A percentile compares a stretch with the other conserved stretches of the same genome.
These are phyloP conservation scores for Pinus tabuliformis DNA, from an alignment of 75 land plant species.

Conservation along the genomic window DNA sequence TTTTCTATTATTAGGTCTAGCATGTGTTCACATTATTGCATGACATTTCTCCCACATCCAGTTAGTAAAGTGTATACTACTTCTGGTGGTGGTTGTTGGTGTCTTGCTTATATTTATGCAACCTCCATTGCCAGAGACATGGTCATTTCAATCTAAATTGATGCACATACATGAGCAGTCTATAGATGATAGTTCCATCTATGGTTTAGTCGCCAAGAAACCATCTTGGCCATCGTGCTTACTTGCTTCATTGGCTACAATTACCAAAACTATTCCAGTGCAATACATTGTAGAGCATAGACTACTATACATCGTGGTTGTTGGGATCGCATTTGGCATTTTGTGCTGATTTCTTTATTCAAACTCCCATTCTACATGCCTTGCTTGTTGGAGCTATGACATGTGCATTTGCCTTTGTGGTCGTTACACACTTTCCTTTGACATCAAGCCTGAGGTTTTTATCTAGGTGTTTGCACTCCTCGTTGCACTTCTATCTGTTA, in stretches of 20 bases:
- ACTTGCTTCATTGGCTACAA: slow-evolving; percentile 8
- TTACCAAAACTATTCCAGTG: too few relatives aligned
- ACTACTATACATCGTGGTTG: too few relatives aligned
- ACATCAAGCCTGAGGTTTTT: slow-evolving; percentile 81
- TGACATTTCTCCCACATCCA: too few relatives aligned
- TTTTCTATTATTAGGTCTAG: slow-evolving; percentile 60
- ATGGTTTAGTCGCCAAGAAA: slow-evolving; percentile 61
- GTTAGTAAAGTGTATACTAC: too few relatives aligned
- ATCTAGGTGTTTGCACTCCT: slow-evolving; percentile 46
- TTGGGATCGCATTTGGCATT: too few relatives aligned
- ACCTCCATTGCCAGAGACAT: slow-evolving; percentile 60
- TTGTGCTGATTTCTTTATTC: slow-evolving; percentile 84
- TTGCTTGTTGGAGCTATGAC: slow-evolving; percentile 76
- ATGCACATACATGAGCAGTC: slow-evolving; percentile 53
- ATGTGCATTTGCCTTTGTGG: slow-evolving; percentile 72
- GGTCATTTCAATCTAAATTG: slow-evolving; percentile 31
- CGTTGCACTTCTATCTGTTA: too few relatives aligned
- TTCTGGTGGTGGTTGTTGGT: slow-evolving; percentile 2
- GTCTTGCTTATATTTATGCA: slow-evolving; percentile 72
- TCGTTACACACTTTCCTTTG: slow-evolving; percentile 92
- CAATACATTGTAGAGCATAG: too few relatives aligned
- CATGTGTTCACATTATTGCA: slow-evolving; percentile 67
- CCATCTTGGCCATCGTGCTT: slow-evolving; percentile 98
- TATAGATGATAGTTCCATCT: slow-evolving; percentile 80
- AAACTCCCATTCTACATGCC: slow-evolving; percentile 66